phyloP scores from a whole-genome alignment of 2,329 filamentous ascomycete species.

The Trichoderma lentiforme region DNA sequence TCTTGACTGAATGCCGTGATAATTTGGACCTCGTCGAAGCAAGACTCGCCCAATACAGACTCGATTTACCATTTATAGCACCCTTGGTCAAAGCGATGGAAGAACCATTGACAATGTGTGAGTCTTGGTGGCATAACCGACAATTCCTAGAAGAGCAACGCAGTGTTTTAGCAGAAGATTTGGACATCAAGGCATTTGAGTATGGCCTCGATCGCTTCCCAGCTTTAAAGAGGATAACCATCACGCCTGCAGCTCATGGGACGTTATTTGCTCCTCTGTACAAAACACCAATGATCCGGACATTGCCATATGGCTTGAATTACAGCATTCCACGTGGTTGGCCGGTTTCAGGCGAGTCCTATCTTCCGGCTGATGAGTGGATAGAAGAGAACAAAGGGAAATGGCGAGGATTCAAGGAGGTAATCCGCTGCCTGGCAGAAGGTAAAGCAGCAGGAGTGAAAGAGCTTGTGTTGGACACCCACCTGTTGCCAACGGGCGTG shows the following conservation, averaged over 20 bases:
- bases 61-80: neutral
- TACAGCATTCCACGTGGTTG: conserved; percentile 36
- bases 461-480: neutral
- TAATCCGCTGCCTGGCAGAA: neutral
- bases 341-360: neutral
- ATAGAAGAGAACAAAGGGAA: neutral
- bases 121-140: neutral
- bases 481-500: neutral
- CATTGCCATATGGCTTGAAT: conserved; percentile 35
- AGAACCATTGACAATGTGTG: neutral
- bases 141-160: neutral
- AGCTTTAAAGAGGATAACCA: conserved; percentile 33
- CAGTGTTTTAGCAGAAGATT: conserved; percentile 25
- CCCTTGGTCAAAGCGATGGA: neutral
- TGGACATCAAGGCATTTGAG: conserved; percentile 32
- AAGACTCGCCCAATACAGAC: neutral
- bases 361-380: neutral
- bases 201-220: conserved; percentile 35
- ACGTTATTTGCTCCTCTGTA: conserved; percentile 36
- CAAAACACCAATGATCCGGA: conserved; percentile 41
- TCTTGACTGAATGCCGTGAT: neutral
- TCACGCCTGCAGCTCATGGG: conserved; percentile 41
- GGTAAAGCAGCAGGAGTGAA: neutral
- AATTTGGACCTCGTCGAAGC: neutral
- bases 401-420: neutral